phyloP scores from a whole-genome alignment of 306 rosid genomes.

The Begonia loranthoides region DNA sequence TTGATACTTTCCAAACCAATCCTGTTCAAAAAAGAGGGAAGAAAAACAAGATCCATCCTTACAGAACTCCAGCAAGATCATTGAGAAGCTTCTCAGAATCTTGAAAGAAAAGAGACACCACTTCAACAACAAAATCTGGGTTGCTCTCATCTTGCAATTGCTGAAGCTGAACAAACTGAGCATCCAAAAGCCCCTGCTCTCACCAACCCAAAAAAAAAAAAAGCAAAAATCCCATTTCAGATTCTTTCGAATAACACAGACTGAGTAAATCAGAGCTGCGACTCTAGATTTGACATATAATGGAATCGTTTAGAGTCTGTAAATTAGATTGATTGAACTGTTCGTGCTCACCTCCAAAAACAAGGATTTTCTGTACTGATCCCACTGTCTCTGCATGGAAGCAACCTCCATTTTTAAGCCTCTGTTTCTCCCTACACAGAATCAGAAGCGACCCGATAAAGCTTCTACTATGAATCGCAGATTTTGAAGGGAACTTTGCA shows the following conservation, averaged over 20 bases:
- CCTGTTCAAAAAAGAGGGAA: constrained; percentile 9
- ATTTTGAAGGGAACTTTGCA: constrained; percentile 30
- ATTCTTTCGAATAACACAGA: constrained; percentile 1
- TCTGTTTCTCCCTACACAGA: constrained; percentile 16
- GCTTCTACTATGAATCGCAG: constrained; percentile 21
- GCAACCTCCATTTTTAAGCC: constrained; percentile 60
- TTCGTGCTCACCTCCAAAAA: constrained; percentile 47
- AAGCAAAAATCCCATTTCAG: constrained; percentile 8
- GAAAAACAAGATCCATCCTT: constrained; percentile 20
- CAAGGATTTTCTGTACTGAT: constrained; percentile 59
- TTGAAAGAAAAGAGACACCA: constrained; percentile 83
- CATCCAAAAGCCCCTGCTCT: constrained; percentile 61
- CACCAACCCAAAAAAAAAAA: constrained; percentile 19
- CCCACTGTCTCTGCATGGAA: constrained; percentile 86
- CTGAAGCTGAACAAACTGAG: constrained; percentile 82
- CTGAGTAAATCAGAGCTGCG: neutral
- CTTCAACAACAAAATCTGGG: constrained; percentile 92
- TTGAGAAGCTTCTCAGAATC: constrained; percentile 93
- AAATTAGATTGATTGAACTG: neutral
- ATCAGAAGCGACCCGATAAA: constrained; percentile 21
- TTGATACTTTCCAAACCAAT: neutral
- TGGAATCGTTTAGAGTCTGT: neutral
- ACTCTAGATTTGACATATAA: neutral
- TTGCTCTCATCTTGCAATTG: constrained; percentile 96
- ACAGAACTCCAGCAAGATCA: constrained; percentile 76